Evolutionary conservation across 2,329 filamentous ascomycete species (phyloP).

Genomic region (Hortaea werneckii): DNA sequence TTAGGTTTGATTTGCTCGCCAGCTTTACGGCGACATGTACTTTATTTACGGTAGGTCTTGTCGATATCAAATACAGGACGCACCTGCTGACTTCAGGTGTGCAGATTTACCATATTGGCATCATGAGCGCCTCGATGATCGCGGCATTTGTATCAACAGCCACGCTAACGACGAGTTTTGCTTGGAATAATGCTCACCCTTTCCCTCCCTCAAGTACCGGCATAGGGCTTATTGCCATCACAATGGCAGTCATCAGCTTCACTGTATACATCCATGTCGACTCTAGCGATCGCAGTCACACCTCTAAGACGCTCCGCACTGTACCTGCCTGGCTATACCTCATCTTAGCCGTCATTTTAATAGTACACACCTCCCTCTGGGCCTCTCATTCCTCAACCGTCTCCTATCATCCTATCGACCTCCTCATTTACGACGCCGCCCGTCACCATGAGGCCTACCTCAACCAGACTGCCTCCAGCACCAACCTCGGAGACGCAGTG

Average conservation of each 20-base stretch:
- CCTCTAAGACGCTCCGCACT: constrained; percentile 4
- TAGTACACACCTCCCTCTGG: constrained; percentile 32
- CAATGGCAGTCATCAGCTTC: constrained; percentile 19
- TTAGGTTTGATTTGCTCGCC: constrained; percentile 18
- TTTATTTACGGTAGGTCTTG: constrained; percentile 19
- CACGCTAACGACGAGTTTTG: constrained; percentile 23
- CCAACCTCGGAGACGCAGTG: constrained; percentile 40
- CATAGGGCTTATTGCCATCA: constrained; percentile 13
- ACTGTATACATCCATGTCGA: constrained; percentile 20
- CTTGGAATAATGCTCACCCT: constrained; percentile 23
- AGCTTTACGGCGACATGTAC: constrained; percentile 18
- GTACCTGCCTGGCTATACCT: constrained; percentile 26
- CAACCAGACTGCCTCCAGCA: constrained; percentile 37
- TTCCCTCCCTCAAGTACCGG: constrained; percentile 19
- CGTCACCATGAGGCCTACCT: constrained; percentile 40
- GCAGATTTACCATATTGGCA: constrained; percentile 32
- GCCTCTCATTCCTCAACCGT: constrained; percentile 31
- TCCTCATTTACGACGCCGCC: constrained; percentile 42
- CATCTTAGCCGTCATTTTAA: constrained; percentile 31
- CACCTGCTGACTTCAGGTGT: too few species aligned
- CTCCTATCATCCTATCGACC: constrained; percentile 45
- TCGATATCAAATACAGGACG: too few species aligned
- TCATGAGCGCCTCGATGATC: constrained; percentile 30
- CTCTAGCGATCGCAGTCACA: constrained; percentile 1
- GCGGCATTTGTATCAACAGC: constrained; percentile 28